These are phyloP conservation scores for Stephania cephalantha DNA, from an alignment of 164 flowering plant species.

Conservation along the genomic window DNA sequence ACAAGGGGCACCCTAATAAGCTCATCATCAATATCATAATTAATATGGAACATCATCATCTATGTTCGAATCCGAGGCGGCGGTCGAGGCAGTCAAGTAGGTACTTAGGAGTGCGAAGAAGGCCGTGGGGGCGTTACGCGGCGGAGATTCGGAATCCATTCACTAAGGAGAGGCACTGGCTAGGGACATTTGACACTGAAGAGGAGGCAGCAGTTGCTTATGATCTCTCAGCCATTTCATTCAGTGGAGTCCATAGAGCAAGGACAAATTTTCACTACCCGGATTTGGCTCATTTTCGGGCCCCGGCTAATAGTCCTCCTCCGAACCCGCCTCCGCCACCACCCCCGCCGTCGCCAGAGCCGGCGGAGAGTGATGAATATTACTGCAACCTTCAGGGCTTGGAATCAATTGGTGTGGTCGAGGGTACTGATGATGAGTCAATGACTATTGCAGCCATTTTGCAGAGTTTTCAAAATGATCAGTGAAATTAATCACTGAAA, in stretches of 20 bases:
- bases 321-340: conserved; percentile 6
- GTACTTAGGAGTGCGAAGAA: conserved; percentile 26
- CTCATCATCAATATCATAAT: background rate
- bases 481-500: background rate
- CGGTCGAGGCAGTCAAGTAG: conserved; percentile 19
- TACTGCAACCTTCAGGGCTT: background rate
- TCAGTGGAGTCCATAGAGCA: conserved; percentile 28
- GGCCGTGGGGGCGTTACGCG: conserved; percentile 36
- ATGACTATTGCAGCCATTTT: conserved; percentile 31
- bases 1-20: background rate
- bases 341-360: conserved; percentile 12
- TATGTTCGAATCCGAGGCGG: conserved; percentile 11
- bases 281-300: conserved; percentile 4
- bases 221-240: conserved; percentile 31
- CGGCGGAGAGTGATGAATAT: background rate
- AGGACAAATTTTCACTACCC: conserved; percentile 32
- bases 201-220: conserved; percentile 35
- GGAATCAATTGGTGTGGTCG: background rate
- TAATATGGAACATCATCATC: background rate
- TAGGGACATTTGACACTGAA: conserved; percentile 32
- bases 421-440: conserved; percentile 26
- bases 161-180: conserved; percentile 32
- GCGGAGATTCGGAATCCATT: conserved; percentile 34
- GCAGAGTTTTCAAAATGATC: conserved; percentile 18
- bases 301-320: conserved; percentile 3